phyloP scores from a whole-genome alignment of 805 yeast genomes.

The Lipomyces orientalis region DNA sequence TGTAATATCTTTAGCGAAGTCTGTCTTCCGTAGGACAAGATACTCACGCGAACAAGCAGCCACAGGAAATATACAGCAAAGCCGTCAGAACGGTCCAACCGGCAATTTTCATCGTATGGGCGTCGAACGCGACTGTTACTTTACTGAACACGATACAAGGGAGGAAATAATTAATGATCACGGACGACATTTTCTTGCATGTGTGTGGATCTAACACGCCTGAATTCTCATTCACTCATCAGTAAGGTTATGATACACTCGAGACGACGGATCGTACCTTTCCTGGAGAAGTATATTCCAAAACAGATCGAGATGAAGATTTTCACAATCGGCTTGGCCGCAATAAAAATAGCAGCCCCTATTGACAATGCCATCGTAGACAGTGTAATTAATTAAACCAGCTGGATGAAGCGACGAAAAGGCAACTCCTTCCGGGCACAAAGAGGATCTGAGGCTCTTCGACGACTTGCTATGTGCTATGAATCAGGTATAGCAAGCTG shows the following conservation, averaged over 20 bases:
- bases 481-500: background rate
- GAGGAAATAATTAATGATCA: constrained; percentile 68
- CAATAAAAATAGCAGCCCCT: constrained; percentile 74
- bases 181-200: constrained; percentile 70
- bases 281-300: constrained; percentile 69
- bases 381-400: background rate
- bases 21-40: background rate
- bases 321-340: constrained; percentile 86
- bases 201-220: constrained; percentile 34
- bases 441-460: background rate
- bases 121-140: constrained; percentile 67
- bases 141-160: constrained; percentile 81
- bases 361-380: constrained; percentile 42
- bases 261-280: constrained; percentile 62
- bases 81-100: constrained; percentile 67
- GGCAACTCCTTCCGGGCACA: background rate
- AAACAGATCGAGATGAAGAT: constrained; percentile 71
- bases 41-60: constrained; percentile 50
- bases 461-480: background rate
- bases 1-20: background rate
- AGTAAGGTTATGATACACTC: background rate
- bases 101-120: constrained; percentile 69
- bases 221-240: background rate
- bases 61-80: constrained; percentile 52
- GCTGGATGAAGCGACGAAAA: background rate